A percentile compares a stretch with the other conserved stretches of the same genome.
Conservation (phyloP, 2,329 filamentous ascomycete genomes). For the Chalara sp. region DNA sequence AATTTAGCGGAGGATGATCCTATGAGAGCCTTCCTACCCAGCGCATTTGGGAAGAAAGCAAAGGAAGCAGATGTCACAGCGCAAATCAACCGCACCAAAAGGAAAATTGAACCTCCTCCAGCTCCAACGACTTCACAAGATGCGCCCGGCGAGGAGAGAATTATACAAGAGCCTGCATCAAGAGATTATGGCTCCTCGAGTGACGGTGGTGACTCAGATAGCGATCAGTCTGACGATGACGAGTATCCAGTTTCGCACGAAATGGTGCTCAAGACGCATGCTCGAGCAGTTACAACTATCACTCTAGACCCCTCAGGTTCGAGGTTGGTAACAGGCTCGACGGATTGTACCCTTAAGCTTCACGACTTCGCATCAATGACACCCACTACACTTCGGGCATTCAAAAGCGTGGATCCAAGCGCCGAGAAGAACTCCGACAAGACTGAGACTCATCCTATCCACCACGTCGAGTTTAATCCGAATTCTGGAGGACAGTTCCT, state of each 20-base stretch:
- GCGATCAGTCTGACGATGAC: conserved; percentile 65
- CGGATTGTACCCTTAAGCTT: conserved; percentile 84
- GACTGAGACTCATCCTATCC: conserved; percentile 80
- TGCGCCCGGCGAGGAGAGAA: conserved; percentile 23
- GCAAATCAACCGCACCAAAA: conserved; percentile 74
- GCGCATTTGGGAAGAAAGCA: conserved; percentile 78
- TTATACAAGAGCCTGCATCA: conserved; percentile 22
- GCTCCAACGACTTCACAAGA: conserved; percentile 16
- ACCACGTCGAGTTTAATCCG: conserved; percentile 82
- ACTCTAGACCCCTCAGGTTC: conserved; percentile 81
- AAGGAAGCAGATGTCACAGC: conserved; percentile 67
- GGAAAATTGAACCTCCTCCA: conserved; percentile 37
- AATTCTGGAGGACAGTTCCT: conserved; percentile 74
- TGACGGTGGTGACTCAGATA: conserved; percentile 43
- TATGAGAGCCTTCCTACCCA: conserved; percentile 70
- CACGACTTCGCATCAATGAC: conserved; percentile 97
- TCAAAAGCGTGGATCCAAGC: conserved; percentile 86
- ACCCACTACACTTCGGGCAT: conserved; percentile 85
- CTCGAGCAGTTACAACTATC: conserved; percentile 76
- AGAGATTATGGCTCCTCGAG: conserved; percentile 31
- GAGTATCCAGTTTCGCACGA: conserved; percentile 92
- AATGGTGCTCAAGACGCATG: conserved; percentile 86
- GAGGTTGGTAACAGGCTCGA: conserved; percentile 81
- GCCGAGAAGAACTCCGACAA: conserved; percentile 63
- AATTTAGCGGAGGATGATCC: conserved; percentile 57